Conservation (phyloP, 129 eudicot species). For the Deinandra increscens region DNA sequence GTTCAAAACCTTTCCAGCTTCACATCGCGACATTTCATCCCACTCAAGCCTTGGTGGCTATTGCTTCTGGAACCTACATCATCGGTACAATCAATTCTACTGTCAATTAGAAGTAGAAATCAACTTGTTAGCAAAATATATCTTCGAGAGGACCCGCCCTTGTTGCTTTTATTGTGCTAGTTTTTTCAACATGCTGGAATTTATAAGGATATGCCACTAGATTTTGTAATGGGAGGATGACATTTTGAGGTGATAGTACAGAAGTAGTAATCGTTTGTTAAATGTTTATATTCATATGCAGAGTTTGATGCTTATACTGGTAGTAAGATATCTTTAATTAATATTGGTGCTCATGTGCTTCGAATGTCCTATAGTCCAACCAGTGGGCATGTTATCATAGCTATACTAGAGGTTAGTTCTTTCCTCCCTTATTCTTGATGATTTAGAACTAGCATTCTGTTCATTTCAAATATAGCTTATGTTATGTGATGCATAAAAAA, state of each 20-base stretch:
- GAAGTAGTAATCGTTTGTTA: background rate
- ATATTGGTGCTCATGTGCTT: slow-evolving; percentile 89
- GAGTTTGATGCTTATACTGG: slow-evolving; percentile 95
- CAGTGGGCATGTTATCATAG: slow-evolving; percentile 74
- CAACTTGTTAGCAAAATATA: slow-evolving; percentile 9
- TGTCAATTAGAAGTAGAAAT: slow-evolving; percentile 8
- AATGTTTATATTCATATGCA: slow-evolving; percentile 25
- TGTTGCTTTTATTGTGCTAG: no score
- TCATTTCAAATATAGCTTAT: background rate
- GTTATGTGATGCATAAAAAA: background rate
- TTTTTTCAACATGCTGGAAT: background rate
- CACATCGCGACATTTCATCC: slow-evolving; percentile 98
- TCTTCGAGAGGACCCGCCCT: slow-evolving; percentile 6
- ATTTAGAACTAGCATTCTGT: slow-evolving; percentile 3
- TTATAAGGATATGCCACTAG: slow-evolving; percentile 6
- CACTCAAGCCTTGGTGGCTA: slow-evolving; percentile 73
- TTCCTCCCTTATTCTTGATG: background rate
- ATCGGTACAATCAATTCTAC: slow-evolving; percentile 46
- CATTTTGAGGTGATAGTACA: slow-evolving; percentile 10
- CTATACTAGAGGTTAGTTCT: slow-evolving; percentile 83
- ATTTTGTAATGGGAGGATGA: background rate
- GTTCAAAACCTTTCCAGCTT: slow-evolving; percentile 84
- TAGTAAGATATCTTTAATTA: slow-evolving; percentile 87
- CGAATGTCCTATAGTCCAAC: slow-evolving; percentile 94
- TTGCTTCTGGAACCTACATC: slow-evolving; percentile 73